Evolutionary conservation across 495 filamentous ascomycete species (phyloP), one percentile per base, ranked within the genome.

Genomic region (Neurospora discreta): DNA sequence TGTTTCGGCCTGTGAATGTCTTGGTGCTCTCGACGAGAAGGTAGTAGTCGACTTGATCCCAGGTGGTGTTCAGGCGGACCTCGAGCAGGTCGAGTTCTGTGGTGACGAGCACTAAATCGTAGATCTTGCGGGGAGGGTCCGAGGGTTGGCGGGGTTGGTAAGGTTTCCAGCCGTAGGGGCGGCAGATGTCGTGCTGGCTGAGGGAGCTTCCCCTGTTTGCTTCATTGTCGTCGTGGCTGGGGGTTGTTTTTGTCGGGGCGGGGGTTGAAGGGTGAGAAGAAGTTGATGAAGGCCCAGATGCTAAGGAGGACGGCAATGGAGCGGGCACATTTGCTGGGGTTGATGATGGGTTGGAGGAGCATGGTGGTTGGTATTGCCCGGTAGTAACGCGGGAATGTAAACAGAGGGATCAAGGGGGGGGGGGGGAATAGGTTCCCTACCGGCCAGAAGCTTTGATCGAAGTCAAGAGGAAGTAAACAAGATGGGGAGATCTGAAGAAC

Each of bases 61-160:
- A 82, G 39, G 84, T 81, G 43, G 81, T 82, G 78, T 87, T 82
- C n/a, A 89, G 78, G 30, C 85, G 85, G 70, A 89, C 84, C 70
- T 89, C 86, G 72, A 89, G 80, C 82, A 84, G 86, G 74, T 88
- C 86, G 33, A 88, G 81, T 78, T 88, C 87, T 18, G 81, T 85
- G 75, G 85, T 86, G 73, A 88, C 73, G 76, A 87, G 82, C 36
- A 87, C 79, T 8, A 89, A 78, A 73, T 89, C 87, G 76, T 87
- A 89, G 39, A 88, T 79, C 73, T 86, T 86, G 71, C 86, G 83
- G 41, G 71, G 71, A 18, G 69, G 71, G 4, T 67, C 69, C 7
- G 73, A 69, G 11, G 39, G 46, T 30, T 36, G 46, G 10, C 60
- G 69, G 26, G 52, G 58, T 26, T 20, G 30, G 76, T 79, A 84